phyloP scores from a whole-genome alignment of 2,329 filamentous ascomycete species.

The Ophiostoma triangulosporum region DNA sequence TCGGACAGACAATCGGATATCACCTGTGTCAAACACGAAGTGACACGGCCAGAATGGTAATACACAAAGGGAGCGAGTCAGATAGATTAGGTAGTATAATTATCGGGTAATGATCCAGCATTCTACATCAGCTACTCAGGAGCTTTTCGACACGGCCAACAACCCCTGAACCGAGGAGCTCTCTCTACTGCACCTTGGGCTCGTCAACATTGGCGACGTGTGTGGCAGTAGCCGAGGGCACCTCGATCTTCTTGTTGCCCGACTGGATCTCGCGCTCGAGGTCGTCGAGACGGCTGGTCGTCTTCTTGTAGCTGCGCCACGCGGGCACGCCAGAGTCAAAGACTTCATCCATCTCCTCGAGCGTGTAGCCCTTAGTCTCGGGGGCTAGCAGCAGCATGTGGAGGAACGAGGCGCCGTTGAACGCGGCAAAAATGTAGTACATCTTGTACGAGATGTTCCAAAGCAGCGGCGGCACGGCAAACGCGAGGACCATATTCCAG shows the following conservation, averaged over 20 bases:
- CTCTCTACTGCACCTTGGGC: neutral
- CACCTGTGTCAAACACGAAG: neutral
- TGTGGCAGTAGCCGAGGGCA: neutral
- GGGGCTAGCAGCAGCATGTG: slow-evolving; percentile 52
- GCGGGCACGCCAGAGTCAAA: slow-evolving; percentile 48
- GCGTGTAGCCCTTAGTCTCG: slow-evolving; percentile 57
- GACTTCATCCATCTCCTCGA: slow-evolving; percentile 65
- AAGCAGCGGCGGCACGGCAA: slow-evolving; percentile 35
- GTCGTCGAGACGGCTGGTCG: slow-evolving; percentile 31
- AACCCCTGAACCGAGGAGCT: neutral
- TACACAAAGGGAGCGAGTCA: too few relatives aligned
- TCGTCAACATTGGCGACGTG: neutral
- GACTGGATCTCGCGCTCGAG: slow-evolving; percentile 34
- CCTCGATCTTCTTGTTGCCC: slow-evolving; percentile 27
- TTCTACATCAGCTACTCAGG: too few relatives aligned
- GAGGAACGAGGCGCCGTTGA: slow-evolving; percentile 53
- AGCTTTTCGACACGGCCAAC: neutral
- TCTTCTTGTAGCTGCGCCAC: slow-evolving; percentile 37
- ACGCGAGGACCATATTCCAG: slow-evolving; percentile 41
- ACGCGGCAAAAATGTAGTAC: slow-evolving; percentile 64
- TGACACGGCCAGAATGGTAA: too few relatives aligned
- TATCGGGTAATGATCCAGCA: neutral
- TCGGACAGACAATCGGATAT: neutral
- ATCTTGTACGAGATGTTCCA: slow-evolving; percentile 32
- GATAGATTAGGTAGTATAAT: neutral